These are phyloP conservation scores for Aurinia saxatilis DNA, from an alignment of 345 rosid genomes.

Conservation along the genomic window DNA sequence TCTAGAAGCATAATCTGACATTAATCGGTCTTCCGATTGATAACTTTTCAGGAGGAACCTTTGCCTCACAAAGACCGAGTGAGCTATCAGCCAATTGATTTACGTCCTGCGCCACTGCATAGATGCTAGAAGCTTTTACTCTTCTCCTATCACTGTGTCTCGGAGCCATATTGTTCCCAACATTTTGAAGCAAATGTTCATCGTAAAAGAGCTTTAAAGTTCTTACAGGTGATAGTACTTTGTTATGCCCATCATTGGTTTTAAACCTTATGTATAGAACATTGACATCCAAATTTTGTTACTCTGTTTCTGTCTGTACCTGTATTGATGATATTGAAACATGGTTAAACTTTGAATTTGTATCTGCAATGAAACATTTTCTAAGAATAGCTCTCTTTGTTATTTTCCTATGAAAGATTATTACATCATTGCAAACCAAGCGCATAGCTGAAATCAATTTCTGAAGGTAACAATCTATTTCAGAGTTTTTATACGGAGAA, in stretches of 20 bases:
- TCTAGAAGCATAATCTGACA: neutral
- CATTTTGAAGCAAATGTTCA: neutral
- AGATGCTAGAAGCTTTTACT: conserved; percentile 35
- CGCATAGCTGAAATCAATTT: too few species aligned
- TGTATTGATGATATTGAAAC: conserved; percentile 2
- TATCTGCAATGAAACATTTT: too few species aligned
- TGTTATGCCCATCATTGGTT: neutral
- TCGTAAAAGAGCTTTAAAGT: neutral
- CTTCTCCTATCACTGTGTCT: neutral
- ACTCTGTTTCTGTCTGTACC: neutral
- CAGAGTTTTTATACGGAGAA: too few species aligned
- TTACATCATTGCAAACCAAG: too few species aligned
- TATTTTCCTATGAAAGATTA: too few species aligned
- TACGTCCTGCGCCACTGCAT: conserved; percentile 79
- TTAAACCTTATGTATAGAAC: neutral
- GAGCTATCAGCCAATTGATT: conserved; percentile 65
- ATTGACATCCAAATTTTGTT: neutral
- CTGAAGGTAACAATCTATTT: too few species aligned
- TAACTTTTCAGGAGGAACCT: conserved; percentile 54
- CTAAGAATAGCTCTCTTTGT: too few species aligned
- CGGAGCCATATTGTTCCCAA: neutral
- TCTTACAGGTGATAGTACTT: neutral
- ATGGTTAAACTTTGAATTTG: too few species aligned
- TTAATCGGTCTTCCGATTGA: neutral
- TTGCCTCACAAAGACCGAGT: conserved; percentile 56